A percentile compares a stretch with the other conserved stretches of the same genome.
Evolutionary conservation across 2,329 filamentous ascomycete genomes (phyloP).

Genomic region (Aspergillus fructus): DNA sequence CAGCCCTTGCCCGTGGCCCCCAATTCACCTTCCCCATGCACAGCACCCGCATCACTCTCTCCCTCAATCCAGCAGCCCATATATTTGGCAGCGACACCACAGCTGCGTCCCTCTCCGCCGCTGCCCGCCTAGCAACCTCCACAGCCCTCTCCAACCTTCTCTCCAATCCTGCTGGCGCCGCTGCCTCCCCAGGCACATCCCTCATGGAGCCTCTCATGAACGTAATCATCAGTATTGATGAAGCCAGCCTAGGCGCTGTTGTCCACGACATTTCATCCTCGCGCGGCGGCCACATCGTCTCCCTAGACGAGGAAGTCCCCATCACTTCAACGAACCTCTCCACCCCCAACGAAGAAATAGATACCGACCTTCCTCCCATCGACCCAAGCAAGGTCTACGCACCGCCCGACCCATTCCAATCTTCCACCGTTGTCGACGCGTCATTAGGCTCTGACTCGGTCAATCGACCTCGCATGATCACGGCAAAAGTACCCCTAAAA

Average conservation of each 20-base stretch:
- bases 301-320: slow-evolving; percentile 58
- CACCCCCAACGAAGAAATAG: slow-evolving; percentile 19
- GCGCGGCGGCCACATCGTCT: slow-evolving; percentile 71
- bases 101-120: slow-evolving; percentile 66
- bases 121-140: slow-evolving; percentile 66
- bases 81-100: slow-evolving; percentile 67
- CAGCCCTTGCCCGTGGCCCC: slow-evolving; percentile 82
- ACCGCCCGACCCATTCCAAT: slow-evolving; percentile 76
- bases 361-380: slow-evolving; percentile 48
- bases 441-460: slow-evolving; percentile 28
- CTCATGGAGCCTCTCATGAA: slow-evolving; percentile 95
- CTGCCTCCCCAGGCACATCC: slow-evolving; percentile 51
- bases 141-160: slow-evolving; percentile 62
- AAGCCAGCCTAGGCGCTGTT: slow-evolving; percentile 75
- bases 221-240: slow-evolving; percentile 81
- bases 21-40: slow-evolving; percentile 78
- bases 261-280: slow-evolving; percentile 77
- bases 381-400: slow-evolving; percentile 77
- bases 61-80: slow-evolving; percentile 64
- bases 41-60: slow-evolving; percentile 68
- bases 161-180: slow-evolving; percentile 40
- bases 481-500: slow-evolving; percentile 85
- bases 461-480: slow-evolving; percentile 62
- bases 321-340: slow-evolving; percentile 28
- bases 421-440: slow-evolving; percentile 22